These are phyloP conservation scores for Iris macrosiphon DNA, from an alignment of 106 monocot genomes.

Conservation along the genomic window DNA sequence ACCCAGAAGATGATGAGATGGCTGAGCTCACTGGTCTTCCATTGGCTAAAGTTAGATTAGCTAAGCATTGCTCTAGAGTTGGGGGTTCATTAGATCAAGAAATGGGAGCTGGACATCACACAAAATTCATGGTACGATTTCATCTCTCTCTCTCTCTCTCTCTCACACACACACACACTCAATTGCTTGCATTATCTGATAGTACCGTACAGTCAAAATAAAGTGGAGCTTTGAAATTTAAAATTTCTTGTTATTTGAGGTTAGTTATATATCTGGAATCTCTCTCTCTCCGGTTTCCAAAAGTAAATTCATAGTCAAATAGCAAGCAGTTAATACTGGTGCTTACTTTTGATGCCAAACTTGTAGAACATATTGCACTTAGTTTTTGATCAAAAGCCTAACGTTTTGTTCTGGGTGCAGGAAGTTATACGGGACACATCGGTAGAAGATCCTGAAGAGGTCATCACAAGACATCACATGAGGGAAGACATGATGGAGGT, in stretches of 20 bases:
- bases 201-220: too few relatives aligned
- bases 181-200: too few relatives aligned
- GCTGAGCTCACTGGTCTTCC: conserved; percentile 55
- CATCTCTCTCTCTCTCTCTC: not conserved
- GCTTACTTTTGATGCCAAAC: not conserved
- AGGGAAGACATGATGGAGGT: conserved; percentile 35
- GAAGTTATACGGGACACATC: conserved; percentile 54
- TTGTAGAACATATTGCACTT: not conserved
- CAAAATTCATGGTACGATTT: conserved; percentile 41
- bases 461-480: conserved; percentile 31
- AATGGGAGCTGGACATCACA: conserved; percentile 19
- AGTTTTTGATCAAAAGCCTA: not conserved
- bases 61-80: conserved; percentile 47
- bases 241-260: not conserved
- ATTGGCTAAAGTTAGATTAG: conserved; percentile 51
- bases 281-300: not conserved
- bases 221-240: too few relatives aligned
- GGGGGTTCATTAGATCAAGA: conserved; percentile 42
- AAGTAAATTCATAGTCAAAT: not conserved
- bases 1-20: conserved; percentile 55
- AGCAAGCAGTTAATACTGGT: not conserved
- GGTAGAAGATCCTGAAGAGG: conserved; percentile 27
- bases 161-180: too few relatives aligned
- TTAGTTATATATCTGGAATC: not conserved
- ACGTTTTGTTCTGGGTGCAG: conserved; percentile 29